phyloP scores from a whole-genome alignment of 2,329 filamentous ascomycete species.

The Cladorrhinum sp. region DNA sequence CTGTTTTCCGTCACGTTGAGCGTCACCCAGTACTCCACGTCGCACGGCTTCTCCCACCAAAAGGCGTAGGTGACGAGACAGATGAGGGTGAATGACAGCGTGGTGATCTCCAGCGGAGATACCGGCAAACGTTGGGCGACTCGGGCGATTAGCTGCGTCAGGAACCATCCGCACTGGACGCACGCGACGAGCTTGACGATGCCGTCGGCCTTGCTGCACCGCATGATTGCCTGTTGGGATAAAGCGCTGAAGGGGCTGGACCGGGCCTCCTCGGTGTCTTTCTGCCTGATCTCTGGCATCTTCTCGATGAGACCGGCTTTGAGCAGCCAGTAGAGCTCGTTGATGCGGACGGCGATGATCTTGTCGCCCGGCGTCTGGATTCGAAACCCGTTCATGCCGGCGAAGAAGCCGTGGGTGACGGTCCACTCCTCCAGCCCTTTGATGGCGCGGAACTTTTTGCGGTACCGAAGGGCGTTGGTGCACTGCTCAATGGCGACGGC shows the following conservation, averaged over 20 bases:
- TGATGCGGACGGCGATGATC: background rate
- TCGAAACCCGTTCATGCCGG: background rate
- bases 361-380: background rate
- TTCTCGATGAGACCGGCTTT: background rate
- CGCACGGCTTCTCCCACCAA: background rate
- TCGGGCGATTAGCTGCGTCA: background rate
- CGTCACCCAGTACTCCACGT: background rate
- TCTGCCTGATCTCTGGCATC: background rate
- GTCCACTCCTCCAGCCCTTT: background rate
- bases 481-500: background rate
- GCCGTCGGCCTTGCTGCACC: background rate
- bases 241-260: background rate
- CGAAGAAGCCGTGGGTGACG: background rate
- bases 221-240: background rate
- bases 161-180: background rate
- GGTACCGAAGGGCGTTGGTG: background rate
- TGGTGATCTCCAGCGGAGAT: background rate
- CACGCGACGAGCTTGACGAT: background rate
- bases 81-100: background rate
- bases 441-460: background rate
- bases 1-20: background rate
- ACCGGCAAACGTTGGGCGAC: background rate
- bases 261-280: background rate
- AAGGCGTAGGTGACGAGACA: background rate
- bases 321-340: background rate